phyloP scores from a whole-genome alignment of 179 eudicot species.

The Silene vulgaris region DNA sequence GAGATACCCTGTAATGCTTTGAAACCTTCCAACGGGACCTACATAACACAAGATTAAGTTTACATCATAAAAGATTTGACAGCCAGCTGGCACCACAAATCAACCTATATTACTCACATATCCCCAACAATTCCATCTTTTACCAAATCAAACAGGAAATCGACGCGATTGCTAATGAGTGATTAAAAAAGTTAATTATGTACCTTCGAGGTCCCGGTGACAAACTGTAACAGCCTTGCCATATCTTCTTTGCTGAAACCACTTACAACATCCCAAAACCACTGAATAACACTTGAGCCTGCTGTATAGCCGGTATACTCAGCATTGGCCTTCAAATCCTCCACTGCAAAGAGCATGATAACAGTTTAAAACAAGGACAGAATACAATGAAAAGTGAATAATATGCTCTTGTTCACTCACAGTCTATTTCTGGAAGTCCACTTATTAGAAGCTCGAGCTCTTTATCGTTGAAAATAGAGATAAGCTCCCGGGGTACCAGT shows the following conservation, averaged over 20 bases:
- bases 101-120: neutral
- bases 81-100: neutral
- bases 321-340: conserved; percentile 86
- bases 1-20: conserved; percentile 95
- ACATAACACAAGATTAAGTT: conserved; percentile 17
- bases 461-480: conserved; percentile 88
- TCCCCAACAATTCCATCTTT: neutral
- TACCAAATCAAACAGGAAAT: neutral
- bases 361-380: conserved; percentile 18
- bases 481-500: conserved; percentile 78
- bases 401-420: conserved; percentile 44
- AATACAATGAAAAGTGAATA: neutral
- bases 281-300: conserved; percentile 73
- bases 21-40: conserved; percentile 97
- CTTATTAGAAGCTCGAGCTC: conserved; percentile 97
- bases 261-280: conserved; percentile 97
- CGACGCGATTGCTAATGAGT: neutral
- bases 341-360: conserved; percentile 52
- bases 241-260: conserved; percentile 89
- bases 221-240: conserved; percentile 90
- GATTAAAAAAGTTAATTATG: neutral
- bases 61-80: neutral
- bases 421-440: conserved; percentile 95
- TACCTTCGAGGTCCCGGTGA: conserved; percentile 99
- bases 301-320: conserved; percentile 88